Evolutionary conservation across 495 filamentous ascomycete species (phyloP).

Genomic region (Aspergillus cavernicola): DNA sequence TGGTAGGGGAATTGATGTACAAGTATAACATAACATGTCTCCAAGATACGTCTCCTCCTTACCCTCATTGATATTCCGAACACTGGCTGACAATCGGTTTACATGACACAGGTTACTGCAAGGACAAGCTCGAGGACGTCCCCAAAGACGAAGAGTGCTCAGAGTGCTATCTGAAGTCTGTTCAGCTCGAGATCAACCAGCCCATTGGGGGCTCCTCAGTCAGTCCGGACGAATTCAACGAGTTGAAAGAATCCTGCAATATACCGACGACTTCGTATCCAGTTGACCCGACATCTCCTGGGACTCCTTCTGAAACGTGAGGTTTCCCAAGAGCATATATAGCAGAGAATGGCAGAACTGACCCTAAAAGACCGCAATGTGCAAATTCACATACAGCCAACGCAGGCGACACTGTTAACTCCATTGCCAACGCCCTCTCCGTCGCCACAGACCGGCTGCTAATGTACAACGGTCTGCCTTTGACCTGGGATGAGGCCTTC

Average conservation of each 20-base stretch:
- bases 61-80: neutral
- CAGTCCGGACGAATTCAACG: neutral
- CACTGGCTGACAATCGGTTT: neutral
- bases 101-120: neutral
- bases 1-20: neutral
- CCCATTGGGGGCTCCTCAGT: neutral
- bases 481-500: neutral
- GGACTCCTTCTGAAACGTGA: neutral
- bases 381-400: neutral
- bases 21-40: constrained; percentile 1
- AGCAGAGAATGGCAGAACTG: neutral
- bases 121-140: neutral
- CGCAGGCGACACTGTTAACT: neutral
- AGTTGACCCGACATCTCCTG: neutral
- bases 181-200: neutral
- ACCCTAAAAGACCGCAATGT: neutral
- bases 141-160: neutral
- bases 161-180: constrained; percentile 3
- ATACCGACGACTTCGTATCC: constrained; percentile 3
- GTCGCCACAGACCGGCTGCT: constrained; percentile 1
- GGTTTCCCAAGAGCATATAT: neutral
- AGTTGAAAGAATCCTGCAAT: neutral
- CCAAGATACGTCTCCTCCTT: neutral
- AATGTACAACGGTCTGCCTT: neutral
- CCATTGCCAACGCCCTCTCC: neutral